Evolutionary conservation across 169 alveolate genomes (phyloP).

Genomic region (Plasmodium malariae): DNA sequence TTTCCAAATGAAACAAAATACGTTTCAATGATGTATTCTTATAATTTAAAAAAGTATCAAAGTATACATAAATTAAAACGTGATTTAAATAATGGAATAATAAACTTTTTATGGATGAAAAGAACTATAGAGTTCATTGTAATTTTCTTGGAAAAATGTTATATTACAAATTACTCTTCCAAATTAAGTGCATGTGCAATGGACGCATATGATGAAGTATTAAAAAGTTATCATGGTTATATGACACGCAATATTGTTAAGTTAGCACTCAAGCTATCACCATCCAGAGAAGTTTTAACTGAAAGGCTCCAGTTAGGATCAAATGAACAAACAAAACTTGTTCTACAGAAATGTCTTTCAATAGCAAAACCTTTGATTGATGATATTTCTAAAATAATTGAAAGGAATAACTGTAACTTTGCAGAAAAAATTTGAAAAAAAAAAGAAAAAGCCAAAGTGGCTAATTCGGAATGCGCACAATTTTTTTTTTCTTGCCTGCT

Average conservation of each 20-base stretch:
- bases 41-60: constrained; percentile 63
- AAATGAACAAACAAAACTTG: constrained; percentile 23
- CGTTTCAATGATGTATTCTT: constrained; percentile 61
- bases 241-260: constrained; percentile 53
- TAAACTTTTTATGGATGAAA: constrained; percentile 73
- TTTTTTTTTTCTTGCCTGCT: constrained; percentile 7
- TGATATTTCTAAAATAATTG: constrained; percentile 64
- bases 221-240: constrained; percentile 67
- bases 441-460: not conserved
- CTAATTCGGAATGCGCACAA: not conserved
- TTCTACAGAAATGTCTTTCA: constrained; percentile 27
- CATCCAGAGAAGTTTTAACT: constrained; percentile 44
- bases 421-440: constrained; percentile 37
- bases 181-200: constrained; percentile 51
- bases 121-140: constrained; percentile 70
- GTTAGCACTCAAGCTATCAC: constrained; percentile 44
- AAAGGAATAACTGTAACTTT: constrained; percentile 39
- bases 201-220: constrained; percentile 69
- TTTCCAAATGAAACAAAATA: constrained; percentile 73
- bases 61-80: constrained; percentile 57
- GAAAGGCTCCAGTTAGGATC: constrained; percentile 32
- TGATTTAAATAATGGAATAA: constrained; percentile 63
- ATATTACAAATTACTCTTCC: constrained; percentile 41
- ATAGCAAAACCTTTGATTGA: constrained; percentile 41
- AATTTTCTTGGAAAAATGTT: constrained; percentile 71